Base-by-base conservation (phyloP, 495 filamentous ascomycete genomes). In the Thermothielavioides terrestris region DNA sequence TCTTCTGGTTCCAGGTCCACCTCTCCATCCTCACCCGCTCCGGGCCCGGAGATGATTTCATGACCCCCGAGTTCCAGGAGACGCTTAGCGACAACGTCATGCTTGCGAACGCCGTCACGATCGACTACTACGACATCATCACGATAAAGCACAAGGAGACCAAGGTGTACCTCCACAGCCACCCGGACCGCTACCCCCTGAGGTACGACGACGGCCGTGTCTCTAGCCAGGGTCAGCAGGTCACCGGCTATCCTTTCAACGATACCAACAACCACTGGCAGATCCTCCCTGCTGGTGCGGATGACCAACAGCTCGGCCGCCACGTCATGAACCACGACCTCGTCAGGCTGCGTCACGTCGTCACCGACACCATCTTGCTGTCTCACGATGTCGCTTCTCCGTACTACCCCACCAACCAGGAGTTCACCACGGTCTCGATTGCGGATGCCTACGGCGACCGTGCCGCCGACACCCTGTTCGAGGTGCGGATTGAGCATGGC, bases 1-100 rank as follows among this genome's bases (percentile, higher is more conserved):
- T 98, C 25, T 98, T 98, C 76, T 98, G 94, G 94, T 98, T 98
- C 81, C 92, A 97, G 74, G 89, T 97, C 26, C 92, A 98, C 69
- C 97, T 98, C 64, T 76, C 88, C 21, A 86, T 98, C 58, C 75
- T 98, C 45, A 84, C 73, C 34, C 78, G 83, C 42, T 96, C 90
- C 30, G 92, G 92, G 26, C 92, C 92, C 37, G 92, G 92, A 34
- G 94, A 98, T 60, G 92, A 98, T 52, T 98, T 98, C 72, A 98
- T 98, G 92, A 88, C 84, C 11, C 92, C 92, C 3, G 89, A 91
- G 56, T 98, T 98, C 71, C 92, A 98, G 69, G 90, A 94, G 70
- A 96, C 94, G 6, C 71, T 98, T 45, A 86, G 84, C 56, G 90
- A 98, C 70, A 98, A 97, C 62, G 71, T 85, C 46, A 88, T 98